Evolutionary conservation across 225 moss, liverwort and hornwort species (phyloP), one percentile per base, ranked within the genome.

Genomic region (Antitrichia curtipendula): DNA sequence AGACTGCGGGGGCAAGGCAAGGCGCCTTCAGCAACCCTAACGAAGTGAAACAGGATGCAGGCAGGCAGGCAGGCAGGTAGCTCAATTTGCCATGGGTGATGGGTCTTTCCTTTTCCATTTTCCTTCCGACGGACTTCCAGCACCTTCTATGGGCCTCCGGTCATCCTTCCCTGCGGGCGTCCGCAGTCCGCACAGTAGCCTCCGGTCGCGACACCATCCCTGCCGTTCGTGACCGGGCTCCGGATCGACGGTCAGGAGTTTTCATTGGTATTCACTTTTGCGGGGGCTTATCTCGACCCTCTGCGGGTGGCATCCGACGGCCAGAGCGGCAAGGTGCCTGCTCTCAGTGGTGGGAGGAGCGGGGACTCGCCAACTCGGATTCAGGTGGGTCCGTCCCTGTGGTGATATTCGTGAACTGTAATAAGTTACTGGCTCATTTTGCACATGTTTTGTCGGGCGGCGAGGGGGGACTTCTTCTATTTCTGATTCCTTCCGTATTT

Each of bases 211-310:
- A 38, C 38, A 52, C 21, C 68, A 53, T 65, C 59, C 31, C 31
- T 16, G 79, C 53, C 68, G 52, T 27, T 6, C 8, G 54, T 10
- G 7, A 4, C 20, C 13, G 1, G 6, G 3, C 3, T 29, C 9
- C 2, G 8, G 8, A 82, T 82, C 66, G 53, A 68, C 82, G 82
- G 40, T 4, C 9, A 13, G 28, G 2, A 12, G 38, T 1, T 27
- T 23, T 21, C 70, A 0, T 6, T 25, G 8, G 25, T 0, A 19
- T 8, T 5, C 50, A 0, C 10, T 11, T 16, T 4, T 7, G 19
- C 12, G 20, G 19, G 20, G 74, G 1, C 49, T 50, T 20, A 54
- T 76, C n/a, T 36, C 3, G n/a, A 6, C 76, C 76, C 24, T 36
- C 1, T 2, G 9, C 6, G 13, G 6, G 6, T 0, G 14, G 23